Percentiles rank a stretch among this genome's conserved stretches.
Evolutionary conservation across 345 rosid genomes (phyloP).

Genomic region (Eucalyptus camaldulensis): DNA sequence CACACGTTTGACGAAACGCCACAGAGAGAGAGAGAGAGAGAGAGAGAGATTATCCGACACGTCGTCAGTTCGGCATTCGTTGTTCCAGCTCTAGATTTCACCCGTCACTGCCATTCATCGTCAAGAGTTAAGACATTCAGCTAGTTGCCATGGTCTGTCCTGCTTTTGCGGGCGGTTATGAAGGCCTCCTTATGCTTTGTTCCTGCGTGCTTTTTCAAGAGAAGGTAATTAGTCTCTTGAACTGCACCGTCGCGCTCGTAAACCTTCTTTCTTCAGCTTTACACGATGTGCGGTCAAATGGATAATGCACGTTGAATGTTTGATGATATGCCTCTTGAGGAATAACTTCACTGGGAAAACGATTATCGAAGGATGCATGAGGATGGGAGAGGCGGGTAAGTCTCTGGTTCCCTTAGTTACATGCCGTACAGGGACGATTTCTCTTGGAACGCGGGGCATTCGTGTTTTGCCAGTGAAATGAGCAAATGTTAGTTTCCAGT

Average conservation of each 20-base stretch:
- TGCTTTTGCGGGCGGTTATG: background rate
- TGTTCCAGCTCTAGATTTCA: no score
- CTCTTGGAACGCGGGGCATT: conserved; percentile 8
- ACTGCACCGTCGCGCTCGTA: no score
- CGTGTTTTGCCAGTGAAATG: conserved; percentile 26
- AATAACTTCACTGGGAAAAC: conserved; percentile 29
- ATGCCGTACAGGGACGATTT: conserved; percentile 46
- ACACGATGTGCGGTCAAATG: conserved; percentile 19
- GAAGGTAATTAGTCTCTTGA: no score
- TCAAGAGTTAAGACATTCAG: no score
- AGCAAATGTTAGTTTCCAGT: conserved; percentile 15
- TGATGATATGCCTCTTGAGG: conserved; percentile 34
- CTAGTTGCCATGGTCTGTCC: background rate
- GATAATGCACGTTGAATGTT: conserved; percentile 27
- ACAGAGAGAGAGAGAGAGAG: no score
- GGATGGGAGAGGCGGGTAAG: background rate
- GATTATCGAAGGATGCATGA: background rate
- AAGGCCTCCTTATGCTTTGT: no score
- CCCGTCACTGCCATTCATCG: no score
- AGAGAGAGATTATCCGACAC: no score
- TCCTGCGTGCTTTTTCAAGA: background rate
- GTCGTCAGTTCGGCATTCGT: no score
- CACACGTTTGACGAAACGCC: no score
- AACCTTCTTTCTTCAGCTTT: conserved; percentile 25
- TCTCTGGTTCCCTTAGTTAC: conserved; percentile 46